These are phyloP conservation scores for Quillaja saponaria DNA, from an alignment of 306 rosid species.

Conservation along the genomic window DNA sequence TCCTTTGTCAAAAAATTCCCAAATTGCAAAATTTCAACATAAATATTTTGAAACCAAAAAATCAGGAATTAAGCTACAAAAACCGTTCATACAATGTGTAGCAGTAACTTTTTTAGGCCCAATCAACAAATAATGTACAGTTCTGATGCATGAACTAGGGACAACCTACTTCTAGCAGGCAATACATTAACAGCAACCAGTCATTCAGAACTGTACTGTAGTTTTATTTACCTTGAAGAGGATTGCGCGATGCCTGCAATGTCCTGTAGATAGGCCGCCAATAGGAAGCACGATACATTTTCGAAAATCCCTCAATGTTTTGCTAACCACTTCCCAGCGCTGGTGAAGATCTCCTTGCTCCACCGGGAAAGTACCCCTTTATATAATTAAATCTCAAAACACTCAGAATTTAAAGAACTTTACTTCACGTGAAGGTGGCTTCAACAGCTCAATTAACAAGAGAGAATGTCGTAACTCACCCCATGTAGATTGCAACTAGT, in stretches of 20 bases:
- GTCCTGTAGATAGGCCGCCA: conserved; percentile 80
- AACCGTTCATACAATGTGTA: no score
- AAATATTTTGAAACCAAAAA: no score
- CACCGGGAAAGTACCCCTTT: conserved; percentile 76
- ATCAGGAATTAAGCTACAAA: no score
- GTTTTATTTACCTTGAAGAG: conserved; percentile 80
- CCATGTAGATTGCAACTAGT: conserved; percentile 90
- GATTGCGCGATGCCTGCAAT: conserved; percentile 97
- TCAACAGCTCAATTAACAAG: neutral
- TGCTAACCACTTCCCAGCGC: conserved; percentile 84
- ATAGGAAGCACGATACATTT: conserved; percentile 91
- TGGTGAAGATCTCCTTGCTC: conserved; percentile 85
- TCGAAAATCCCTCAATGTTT: conserved; percentile 67
- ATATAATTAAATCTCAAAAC: conserved; percentile 32
- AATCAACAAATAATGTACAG: no score
- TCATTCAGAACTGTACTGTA: neutral
- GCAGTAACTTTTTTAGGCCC: neutral
- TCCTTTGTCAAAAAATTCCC: no score
- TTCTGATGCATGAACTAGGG: no score
- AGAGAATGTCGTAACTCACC: conserved; percentile 47
- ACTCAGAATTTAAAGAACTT: conserved; percentile 1
- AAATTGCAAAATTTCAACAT: no score
- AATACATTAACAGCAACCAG: neutral
- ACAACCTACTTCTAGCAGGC: neutral
- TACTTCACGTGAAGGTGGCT: neutral